Evolutionary conservation across 257 asterid species (phyloP), one percentile per base, ranked within the genome.

Genomic region (Anisodus tanguticus): DNA sequence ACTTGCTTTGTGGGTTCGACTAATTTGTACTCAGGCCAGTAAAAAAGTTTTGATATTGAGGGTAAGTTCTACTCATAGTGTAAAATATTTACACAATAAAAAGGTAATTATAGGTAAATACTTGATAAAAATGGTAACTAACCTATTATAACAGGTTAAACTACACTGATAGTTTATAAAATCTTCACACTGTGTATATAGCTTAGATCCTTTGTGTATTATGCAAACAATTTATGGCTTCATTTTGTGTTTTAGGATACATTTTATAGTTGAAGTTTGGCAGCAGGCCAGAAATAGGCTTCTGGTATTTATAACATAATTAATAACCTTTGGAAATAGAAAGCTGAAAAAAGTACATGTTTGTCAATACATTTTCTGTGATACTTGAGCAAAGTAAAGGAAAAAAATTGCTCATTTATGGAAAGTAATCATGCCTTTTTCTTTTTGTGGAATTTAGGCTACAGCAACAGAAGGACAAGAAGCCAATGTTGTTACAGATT

Each of bases 381-480:
- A 16, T 78, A 5, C 12, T 54, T 54, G 26, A 12, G 58, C 26
- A 17, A 78, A 22, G 82, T 31, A 78, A 58, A 3, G 31, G 26
- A 70, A 41, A 8, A 69, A 10, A 4, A 39, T 5, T 22, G 0
- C 41, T 60, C 43, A 9, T 45, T 22, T 62, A 11, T n/a, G n/a
- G 58, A 53, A 77, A 26, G 31, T 77, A 77, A 53, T 77, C 64
- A 53, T 77, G 31, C 0, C 0, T 13, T 6, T 8, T 26, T 2
- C 54, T 81, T 15, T 43, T 58, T 45, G 84, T 81, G 43, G 69
- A 78, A 53, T 85, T 77, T 84, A 93, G 97, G 93, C 97, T 79
- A 92, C 92, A 76, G 91, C 97, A 9, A 90, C 90, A 26, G 91
- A 88, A 84, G 95, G 94, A 76, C 95, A 93, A 86, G 93, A 93